These are phyloP conservation scores for Saksenaea vasiformis DNA, from an alignment of 371 early-diverging fungal genomes.

Conservation along the genomic window DNA sequence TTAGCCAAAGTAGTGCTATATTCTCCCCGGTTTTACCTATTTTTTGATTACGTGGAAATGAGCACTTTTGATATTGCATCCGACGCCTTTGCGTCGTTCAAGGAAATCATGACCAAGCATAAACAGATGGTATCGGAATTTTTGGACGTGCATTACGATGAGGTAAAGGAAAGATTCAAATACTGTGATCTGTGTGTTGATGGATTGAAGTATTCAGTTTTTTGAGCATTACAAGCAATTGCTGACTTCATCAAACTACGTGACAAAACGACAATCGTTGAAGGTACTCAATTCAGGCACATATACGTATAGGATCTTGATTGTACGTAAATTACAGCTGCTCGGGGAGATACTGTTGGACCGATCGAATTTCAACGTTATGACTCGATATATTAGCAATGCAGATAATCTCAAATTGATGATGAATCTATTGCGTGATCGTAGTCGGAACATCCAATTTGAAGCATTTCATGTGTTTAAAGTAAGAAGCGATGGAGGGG, in stretches of 20 bases:
- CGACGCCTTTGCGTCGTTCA: constrained; percentile 98
- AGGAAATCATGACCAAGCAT: constrained; percentile 95
- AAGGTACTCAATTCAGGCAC: constrained; percentile 63
- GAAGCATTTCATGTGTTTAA: constrained; percentile 99
- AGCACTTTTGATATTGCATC: constrained; percentile 97
- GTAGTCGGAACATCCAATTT: constrained; percentile 94
- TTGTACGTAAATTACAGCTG: constrained; percentile 53
- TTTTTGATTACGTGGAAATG: constrained; percentile 94
- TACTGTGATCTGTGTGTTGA: not conserved
- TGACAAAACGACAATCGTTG: constrained; percentile 94
- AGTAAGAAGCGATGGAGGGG: constrained; percentile 22
- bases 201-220: constrained; percentile 51
- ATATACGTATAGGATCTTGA: not conserved
- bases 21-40: constrained; percentile 84
- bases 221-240: constrained; percentile 84
- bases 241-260: constrained; percentile 89
- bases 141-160: constrained; percentile 86
- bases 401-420: constrained; percentile 92
- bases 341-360: constrained; percentile 95
- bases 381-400: constrained; percentile 90
- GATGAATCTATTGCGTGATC: constrained; percentile 93
- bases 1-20: constrained; percentile 85
- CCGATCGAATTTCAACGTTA: constrained; percentile 88
- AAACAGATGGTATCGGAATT: constrained; percentile 90
- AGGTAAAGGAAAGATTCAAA: constrained; percentile 25